A percentile compares a stretch with the other conserved stretches of the same genome.
Evolutionary conservation across 192 early-diverging fungal species (phyloP).

Genomic region (Glomus cerebriforme): DNA sequence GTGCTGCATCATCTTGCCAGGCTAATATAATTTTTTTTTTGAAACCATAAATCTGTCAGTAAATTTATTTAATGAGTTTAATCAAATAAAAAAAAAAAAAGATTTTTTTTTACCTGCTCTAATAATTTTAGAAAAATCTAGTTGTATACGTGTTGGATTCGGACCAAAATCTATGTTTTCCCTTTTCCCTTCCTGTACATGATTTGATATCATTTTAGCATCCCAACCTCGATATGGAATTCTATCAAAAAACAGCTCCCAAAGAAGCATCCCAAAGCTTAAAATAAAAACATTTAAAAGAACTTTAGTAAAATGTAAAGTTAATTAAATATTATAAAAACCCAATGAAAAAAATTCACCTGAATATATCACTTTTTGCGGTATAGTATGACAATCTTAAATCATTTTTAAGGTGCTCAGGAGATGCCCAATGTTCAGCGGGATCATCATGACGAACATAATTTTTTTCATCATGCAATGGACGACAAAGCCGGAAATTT

Average conservation of each 20-base stretch:
- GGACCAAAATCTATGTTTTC: background rate
- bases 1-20: conserved; percentile 20
- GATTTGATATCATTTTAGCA: background rate
- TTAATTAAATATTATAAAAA: background rate
- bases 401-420: conserved; percentile 16
- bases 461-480: background rate
- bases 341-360: background rate
- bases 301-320: background rate
- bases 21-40: background rate
- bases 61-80: background rate
- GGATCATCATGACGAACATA: conserved; percentile 7
- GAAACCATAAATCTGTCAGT: background rate
- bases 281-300: background rate
- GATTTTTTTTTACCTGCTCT: background rate
- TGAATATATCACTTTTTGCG: conserved; percentile 26
- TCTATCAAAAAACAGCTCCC: conserved; percentile 19
- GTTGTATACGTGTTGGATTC: background rate
- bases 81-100: background rate
- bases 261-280: conserved; percentile 23
- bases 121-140: conserved; percentile 15
- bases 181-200: conserved; percentile 20
- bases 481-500: conserved; percentile 6
- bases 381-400: conserved; percentile 4
- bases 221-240: conserved; percentile 12
- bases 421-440: conserved; percentile 20